Evolutionary conservation across 2,329 filamentous ascomycete species (phyloP).

Genomic region (Fusarium illudens): DNA sequence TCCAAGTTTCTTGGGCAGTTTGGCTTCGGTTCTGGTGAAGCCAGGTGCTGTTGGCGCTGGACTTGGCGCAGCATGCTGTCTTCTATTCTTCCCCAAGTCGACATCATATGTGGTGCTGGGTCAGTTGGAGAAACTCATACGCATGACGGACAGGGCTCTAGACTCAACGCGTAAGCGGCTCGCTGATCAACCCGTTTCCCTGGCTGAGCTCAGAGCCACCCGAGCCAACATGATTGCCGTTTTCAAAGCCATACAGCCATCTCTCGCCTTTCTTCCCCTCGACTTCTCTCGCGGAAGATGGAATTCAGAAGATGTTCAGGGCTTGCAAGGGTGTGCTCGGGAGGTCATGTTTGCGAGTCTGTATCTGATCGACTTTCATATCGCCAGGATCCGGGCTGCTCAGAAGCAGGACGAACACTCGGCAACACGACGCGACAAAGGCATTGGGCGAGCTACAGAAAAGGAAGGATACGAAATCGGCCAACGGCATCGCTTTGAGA

Average conservation of each 20-base stretch:
- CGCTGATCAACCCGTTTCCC: constrained; percentile 21
- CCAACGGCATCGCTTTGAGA: constrained; percentile 44
- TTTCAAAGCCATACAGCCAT: constrained; percentile 51
- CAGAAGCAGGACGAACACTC: constrained; percentile 30
- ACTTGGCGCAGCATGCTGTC: constrained; percentile 53
- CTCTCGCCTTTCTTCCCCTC: constrained; percentile 54
- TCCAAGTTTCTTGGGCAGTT: constrained; percentile 6
- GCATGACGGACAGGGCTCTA: constrained; percentile 45
- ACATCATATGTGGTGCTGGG: constrained; percentile 55
- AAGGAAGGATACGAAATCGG: constrained; percentile 30
- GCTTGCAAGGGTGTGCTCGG: constrained; percentile 48
- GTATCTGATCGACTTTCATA: constrained; percentile 55
- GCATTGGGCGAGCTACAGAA: background rate
- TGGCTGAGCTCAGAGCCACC: constrained; percentile 44
- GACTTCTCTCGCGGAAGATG: constrained; percentile 57
- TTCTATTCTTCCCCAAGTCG: constrained; percentile 60
- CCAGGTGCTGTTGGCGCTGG: constrained; percentile 57
- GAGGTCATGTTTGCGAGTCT: constrained; percentile 47
- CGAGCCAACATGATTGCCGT: constrained; percentile 44
- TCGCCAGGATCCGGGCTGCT: constrained; percentile 41
- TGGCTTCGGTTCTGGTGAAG: constrained; percentile 50
- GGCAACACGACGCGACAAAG: background rate
- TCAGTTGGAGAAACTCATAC: constrained; percentile 44
- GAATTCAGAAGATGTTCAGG: constrained; percentile 54
- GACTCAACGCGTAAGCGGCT: constrained; percentile 42